Evolutionary conservation across 805 yeast species (phyloP).

Genomic region (Yarrowia phangngaensis): DNA sequence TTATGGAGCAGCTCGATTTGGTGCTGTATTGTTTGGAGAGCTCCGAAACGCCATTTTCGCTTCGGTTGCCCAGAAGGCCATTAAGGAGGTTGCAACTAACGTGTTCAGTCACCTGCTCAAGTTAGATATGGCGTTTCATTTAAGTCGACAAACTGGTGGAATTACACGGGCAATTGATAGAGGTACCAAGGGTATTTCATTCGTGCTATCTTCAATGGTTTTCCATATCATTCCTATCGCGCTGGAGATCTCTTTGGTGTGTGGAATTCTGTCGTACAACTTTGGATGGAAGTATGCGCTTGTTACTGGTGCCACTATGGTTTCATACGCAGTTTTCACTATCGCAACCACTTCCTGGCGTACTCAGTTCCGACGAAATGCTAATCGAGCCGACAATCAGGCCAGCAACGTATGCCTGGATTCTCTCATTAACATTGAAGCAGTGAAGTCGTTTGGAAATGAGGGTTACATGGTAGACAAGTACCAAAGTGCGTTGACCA

Average conservation of each 20-base stretch:
- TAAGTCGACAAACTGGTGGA: conserved; percentile 92
- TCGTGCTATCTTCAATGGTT: conserved; percentile 93
- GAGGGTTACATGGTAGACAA: conserved; percentile 74
- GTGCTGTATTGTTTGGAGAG: conserved; percentile 92
- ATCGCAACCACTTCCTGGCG: conserved; percentile 95
- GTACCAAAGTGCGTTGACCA: conserved; percentile 68
- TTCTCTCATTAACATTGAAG: conserved; percentile 88
- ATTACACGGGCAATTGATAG: conserved; percentile 93
- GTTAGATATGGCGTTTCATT: conserved; percentile 84
- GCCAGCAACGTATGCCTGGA: conserved; percentile 96
- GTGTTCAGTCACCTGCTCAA: conserved; percentile 80
- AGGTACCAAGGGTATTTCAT: conserved; percentile 95
- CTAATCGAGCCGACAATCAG: conserved; percentile 87
- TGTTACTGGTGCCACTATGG: conserved; percentile 82
- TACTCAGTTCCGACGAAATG: conserved; percentile 82
- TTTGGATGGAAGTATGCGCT: conserved; percentile 87
- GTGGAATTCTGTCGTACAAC: conserved; percentile 89
- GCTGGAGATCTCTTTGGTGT: conserved; percentile 86
- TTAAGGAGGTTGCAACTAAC: conserved; percentile 79
- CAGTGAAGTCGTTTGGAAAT: conserved; percentile 91
- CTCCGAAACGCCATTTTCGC: conserved; percentile 94
- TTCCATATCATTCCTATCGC: conserved; percentile 92
- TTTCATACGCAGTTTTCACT: conserved; percentile 82
- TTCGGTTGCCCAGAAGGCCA: conserved; percentile 90
- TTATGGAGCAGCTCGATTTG: conserved; percentile 91